Percentiles rank a stretch among this genome's conserved stretches.
phyloP scores from a whole-genome alignment of 2,329 filamentous ascomycete genomes.

The Neofusicoccum umdonicola region DNA sequence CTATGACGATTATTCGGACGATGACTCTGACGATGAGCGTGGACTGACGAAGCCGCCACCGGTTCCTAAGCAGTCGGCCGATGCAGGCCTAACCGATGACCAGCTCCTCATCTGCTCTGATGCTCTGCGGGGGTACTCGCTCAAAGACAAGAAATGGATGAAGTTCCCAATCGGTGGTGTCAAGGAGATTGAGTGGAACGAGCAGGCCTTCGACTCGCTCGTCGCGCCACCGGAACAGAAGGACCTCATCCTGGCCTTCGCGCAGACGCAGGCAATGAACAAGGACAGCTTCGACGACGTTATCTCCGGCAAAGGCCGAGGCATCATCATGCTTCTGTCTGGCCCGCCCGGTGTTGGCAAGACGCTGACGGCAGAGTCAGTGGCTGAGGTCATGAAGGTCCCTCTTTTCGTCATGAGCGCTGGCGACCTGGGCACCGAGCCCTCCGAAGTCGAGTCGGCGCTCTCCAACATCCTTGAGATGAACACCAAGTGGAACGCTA shows the following conservation, averaged over 20 bases:
- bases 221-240: slow-evolving; percentile 32
- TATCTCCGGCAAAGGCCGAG: slow-evolving; percentile 52
- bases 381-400: slow-evolving; percentile 51
- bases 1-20: neutral
- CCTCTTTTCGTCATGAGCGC: slow-evolving; percentile 52
- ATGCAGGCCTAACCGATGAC: slow-evolving; percentile 12
- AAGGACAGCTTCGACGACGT: slow-evolving; percentile 45
- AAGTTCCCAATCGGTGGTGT: slow-evolving; percentile 21
- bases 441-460: slow-evolving; percentile 42
- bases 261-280: slow-evolving; percentile 28
- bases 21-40: neutral
- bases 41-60: neutral
- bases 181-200: slow-evolving; percentile 32
- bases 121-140: slow-evolving; percentile 22
- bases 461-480: slow-evolving; percentile 49
- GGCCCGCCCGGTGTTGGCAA: slow-evolving; percentile 56
- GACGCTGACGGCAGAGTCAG: slow-evolving; percentile 38
- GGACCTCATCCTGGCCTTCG: slow-evolving; percentile 33
- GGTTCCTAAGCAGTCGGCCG: neutral
- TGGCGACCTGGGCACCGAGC: slow-evolving; percentile 49
- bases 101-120: slow-evolving; percentile 21
- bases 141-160: slow-evolving; percentile 22
- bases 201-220: slow-evolving; percentile 28
- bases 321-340: slow-evolving; percentile 51
- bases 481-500: slow-evolving; percentile 50